Conservation (phyloP, 148 eudicot species). For the Chenopodium suecicum region DNA sequence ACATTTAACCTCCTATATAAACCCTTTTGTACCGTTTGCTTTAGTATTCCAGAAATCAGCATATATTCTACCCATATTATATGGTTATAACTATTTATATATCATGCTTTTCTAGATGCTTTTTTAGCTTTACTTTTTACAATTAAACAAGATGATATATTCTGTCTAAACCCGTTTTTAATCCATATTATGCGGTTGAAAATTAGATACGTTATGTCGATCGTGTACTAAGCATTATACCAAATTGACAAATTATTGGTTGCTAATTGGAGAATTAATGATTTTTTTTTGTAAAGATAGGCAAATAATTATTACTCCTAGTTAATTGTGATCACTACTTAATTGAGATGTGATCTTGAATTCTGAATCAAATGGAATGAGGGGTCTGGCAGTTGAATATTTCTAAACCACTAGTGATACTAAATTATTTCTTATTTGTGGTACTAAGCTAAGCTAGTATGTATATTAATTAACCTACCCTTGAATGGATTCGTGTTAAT, state of each 20-base stretch:
- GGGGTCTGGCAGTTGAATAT: background rate
- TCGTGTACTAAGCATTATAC: background rate
- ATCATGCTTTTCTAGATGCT: conserved; percentile 1
- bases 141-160: too few relatives aligned
- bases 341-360: background rate
- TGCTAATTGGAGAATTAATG: background rate
- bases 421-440: too few relatives aligned
- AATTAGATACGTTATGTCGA: background rate
- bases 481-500: background rate
- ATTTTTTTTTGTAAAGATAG: background rate
- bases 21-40: background rate
- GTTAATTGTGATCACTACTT: background rate
- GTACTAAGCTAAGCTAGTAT: too few relatives aligned
- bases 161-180: background rate
- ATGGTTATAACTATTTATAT: background rate
- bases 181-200: background rate
- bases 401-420: background rate
- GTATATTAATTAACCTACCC: too few relatives aligned
- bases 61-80: conserved; percentile 7
- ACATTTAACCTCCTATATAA: background rate
- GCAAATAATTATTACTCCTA: background rate
- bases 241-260: background rate
- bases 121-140: background rate
- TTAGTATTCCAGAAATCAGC: background rate
- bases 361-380: background rate